Evolutionary conservation across 73 alveolate genomes (phyloP).

Genomic region (Paramecium bursaria): DNA sequence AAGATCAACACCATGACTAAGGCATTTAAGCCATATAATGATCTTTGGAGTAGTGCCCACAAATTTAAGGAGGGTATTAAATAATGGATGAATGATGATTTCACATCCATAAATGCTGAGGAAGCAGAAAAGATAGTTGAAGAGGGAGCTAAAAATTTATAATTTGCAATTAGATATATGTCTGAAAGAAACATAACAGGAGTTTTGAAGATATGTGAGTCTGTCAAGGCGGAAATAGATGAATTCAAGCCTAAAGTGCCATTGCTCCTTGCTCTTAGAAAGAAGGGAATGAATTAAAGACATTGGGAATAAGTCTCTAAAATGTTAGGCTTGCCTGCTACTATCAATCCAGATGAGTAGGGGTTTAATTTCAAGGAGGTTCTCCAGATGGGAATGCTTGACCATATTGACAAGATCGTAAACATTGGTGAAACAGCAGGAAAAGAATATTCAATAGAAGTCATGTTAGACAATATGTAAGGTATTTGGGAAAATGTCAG

Average conservation of each 20-base stretch:
- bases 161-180: slow-evolving; percentile 78
- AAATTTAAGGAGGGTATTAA: slow-evolving; percentile 76
- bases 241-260: slow-evolving; percentile 95
- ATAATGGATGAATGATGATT: slow-evolving; percentile 84
- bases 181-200: slow-evolving; percentile 81
- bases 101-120: slow-evolving; percentile 79
- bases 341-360: slow-evolving; percentile 86
- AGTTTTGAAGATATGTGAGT: slow-evolving; percentile 79
- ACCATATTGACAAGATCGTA: slow-evolving; percentile 83
- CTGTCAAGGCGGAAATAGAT: slow-evolving; percentile 89
- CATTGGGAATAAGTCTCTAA: slow-evolving; percentile 95
- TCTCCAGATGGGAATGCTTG: slow-evolving; percentile 88
- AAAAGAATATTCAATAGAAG: slow-evolving; percentile 90
- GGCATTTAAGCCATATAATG: slow-evolving; percentile 93
- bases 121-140: slow-evolving; percentile 82
- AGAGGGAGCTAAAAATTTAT: slow-evolving; percentile 76
- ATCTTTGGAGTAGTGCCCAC: slow-evolving; percentile 92
- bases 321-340: slow-evolving; percentile 82
- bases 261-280: slow-evolving; percentile 91
- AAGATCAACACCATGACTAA: slow-evolving; percentile 82
- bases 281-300: slow-evolving; percentile 96
- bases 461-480: slow-evolving; percentile 82
- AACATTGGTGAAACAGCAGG: slow-evolving; percentile 94
- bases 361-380: slow-evolving; percentile 92
- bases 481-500: slow-evolving; percentile 86